Conservation (phyloP, 2,329 filamentous ascomycete species). For the Fonsecaea monophora region DNA sequence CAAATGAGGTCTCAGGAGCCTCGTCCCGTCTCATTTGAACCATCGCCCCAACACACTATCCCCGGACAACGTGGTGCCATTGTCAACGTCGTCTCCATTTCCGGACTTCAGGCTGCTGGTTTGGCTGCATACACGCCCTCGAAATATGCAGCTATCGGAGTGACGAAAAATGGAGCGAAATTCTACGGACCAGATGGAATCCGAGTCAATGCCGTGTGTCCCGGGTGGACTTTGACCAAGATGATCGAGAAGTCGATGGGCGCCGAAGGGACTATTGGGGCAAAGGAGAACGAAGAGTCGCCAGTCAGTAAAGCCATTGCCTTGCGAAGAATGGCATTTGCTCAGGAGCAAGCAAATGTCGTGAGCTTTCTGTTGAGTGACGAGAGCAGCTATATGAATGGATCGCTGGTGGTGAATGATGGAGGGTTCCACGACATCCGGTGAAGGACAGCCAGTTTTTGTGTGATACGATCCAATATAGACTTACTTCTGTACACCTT, state of each 20-base stretch:
- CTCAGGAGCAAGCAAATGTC: constrained; percentile 35
- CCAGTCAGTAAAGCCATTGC: constrained; percentile 26
- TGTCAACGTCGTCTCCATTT: constrained; percentile 33
- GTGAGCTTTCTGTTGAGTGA: constrained; percentile 35
- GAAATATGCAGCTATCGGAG: constrained; percentile 32
- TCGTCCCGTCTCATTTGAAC: constrained; percentile 22
- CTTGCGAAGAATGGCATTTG: constrained; percentile 31
- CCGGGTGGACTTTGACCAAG: constrained; percentile 34
- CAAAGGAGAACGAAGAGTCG: constrained; percentile 33
- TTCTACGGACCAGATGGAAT: constrained; percentile 34
- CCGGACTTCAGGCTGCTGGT: constrained; percentile 28
- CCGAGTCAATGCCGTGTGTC: constrained; percentile 35
- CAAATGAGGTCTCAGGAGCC: constrained; percentile 34
- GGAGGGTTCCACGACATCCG: constrained; percentile 36
- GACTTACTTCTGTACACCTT: background rate
- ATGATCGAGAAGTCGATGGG: constrained; percentile 34
- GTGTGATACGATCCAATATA: background rate
- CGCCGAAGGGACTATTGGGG: constrained; percentile 31
- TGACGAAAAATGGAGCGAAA: constrained; percentile 35
- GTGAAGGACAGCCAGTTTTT: constrained; percentile 6
- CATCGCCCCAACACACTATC: constrained; percentile 20
- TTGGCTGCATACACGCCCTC: constrained; percentile 32
- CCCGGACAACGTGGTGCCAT: constrained; percentile 33
- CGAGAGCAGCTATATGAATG: constrained; percentile 36
- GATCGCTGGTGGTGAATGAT: constrained; percentile 29